Evolutionary conservation across 2,329 filamentous ascomycete genomes (phyloP), one percentile per base, ranked within the genome.

Genomic region (Coleophoma crateriformis): DNA sequence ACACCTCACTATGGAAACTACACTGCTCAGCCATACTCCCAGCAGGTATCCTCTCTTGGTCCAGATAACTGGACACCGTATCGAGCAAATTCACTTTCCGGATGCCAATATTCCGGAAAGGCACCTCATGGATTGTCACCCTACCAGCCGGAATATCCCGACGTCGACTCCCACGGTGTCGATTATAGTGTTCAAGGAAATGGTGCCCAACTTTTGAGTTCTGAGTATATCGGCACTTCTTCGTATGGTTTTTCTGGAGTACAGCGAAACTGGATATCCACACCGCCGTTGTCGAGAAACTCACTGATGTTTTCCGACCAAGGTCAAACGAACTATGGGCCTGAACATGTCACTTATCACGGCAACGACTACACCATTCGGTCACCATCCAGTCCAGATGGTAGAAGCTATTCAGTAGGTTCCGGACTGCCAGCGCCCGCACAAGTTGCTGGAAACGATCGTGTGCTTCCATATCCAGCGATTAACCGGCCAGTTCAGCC

Each of bases 391-490:
- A 58, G 52, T 45, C 50, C 53, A 1, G 60, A 60, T 19, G 38
- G 48, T 2, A 61, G 56, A 48, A 47, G 32, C 40, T 46, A 54
- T 7, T 52, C 52, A 2, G 14, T 59, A n/a, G 46, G 42, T 20
- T 39, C 46, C 14, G 51, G 57, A 11, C 54, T 62, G 7, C 57
- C 57, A 11, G 38, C 48, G 7, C 45, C 58, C 3, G 33, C 40
- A 6, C 32, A 47, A 13, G 37, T 50, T 20, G 41, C 38, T n/a
- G 56, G 52, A 34, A 52, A 51, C 12, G 61, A 63, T 49, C 61
- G 61, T 4, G 32, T 62, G 12, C 54, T 63, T 19, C 61, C 62
- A 44, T 45, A 52, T 37, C 59, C 59, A 27, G 47, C 55, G 33
- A n/a, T 49, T 5, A 55, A 53, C 33, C 55, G 55, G 4, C 38